Evolutionary conservation across 306 rosid species (phyloP).

Genomic region (Pyrus pyrifolia): DNA sequence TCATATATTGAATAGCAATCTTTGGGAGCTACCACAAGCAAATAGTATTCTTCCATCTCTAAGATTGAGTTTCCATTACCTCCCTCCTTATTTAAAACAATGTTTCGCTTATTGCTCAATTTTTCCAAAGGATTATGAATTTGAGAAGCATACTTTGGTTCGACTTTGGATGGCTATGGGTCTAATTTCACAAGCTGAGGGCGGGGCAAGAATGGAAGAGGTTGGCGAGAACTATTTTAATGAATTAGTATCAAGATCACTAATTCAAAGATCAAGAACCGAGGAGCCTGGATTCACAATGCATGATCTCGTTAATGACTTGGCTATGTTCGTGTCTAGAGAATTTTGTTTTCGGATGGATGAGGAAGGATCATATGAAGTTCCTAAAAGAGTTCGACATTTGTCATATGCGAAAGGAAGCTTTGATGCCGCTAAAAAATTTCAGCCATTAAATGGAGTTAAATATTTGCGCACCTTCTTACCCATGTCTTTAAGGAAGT

Average conservation of each 20-base stretch:
- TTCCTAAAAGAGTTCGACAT: neutral
- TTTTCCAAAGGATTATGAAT: slow-evolving; percentile 3
- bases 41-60: neutral
- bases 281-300: neutral
- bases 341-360: neutral
- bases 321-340: neutral
- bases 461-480: neutral
- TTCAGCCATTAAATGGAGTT: neutral
- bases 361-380: neutral
- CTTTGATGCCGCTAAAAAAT: neutral
- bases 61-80: slow-evolving; percentile 7
- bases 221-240: neutral
- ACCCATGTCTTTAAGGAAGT: neutral
- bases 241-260: neutral
- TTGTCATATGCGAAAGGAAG: neutral
- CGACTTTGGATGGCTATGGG: slow-evolving; percentile 13
- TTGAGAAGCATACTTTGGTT: neutral
- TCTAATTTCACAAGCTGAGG: neutral
- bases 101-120: slow-evolving; percentile 12
- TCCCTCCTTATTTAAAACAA: slow-evolving; percentile 4
- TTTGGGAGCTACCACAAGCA: neutral
- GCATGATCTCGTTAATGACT: neutral
- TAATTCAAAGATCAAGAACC: neutral
- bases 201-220: neutral
- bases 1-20: neutral